Conservation (phyloP, 148 eudicot species). For the Chenopodium formosanum region DNA sequence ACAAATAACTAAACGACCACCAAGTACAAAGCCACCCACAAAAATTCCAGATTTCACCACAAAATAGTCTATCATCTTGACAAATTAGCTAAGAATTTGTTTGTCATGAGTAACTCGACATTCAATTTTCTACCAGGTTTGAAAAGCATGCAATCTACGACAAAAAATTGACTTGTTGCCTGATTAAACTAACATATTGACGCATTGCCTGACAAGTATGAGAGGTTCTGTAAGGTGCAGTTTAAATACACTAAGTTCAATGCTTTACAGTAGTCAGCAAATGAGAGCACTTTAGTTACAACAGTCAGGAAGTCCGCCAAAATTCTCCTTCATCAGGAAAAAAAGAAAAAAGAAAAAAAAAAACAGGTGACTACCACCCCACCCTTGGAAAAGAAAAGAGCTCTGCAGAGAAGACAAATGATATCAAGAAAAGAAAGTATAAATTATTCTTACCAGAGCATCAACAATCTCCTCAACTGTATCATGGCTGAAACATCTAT, state of each 20-base stretch:
- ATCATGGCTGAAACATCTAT: conserved; percentile 82
- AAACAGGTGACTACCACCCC: not conserved
- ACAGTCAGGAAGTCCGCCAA: not conserved
- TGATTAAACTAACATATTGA: not conserved
- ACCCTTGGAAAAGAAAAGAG: not conserved
- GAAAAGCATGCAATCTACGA: not conserved
- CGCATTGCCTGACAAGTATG: no score
- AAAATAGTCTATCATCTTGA: not conserved
- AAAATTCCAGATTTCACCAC: not conserved
- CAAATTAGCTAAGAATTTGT: not conserved
- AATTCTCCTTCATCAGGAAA: not conserved
- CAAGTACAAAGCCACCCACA: not conserved
- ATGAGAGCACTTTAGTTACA: not conserved
- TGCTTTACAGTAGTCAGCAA: not conserved
- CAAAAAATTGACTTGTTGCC: not conserved
- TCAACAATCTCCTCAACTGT: conserved; percentile 78
- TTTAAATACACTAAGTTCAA: not conserved
- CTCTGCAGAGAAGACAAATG: not conserved
- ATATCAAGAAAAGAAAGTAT: not conserved
- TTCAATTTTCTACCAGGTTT: not conserved
- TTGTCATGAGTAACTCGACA: not conserved
- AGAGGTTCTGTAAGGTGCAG: not conserved
- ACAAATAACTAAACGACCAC: no score
- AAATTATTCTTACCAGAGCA: conserved; percentile 61
- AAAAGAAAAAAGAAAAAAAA: not conserved